These are phyloP conservation scores for Camillea tinctor DNA, from an alignment of 2,329 filamentous ascomycete genomes.

Conservation along the genomic window DNA sequence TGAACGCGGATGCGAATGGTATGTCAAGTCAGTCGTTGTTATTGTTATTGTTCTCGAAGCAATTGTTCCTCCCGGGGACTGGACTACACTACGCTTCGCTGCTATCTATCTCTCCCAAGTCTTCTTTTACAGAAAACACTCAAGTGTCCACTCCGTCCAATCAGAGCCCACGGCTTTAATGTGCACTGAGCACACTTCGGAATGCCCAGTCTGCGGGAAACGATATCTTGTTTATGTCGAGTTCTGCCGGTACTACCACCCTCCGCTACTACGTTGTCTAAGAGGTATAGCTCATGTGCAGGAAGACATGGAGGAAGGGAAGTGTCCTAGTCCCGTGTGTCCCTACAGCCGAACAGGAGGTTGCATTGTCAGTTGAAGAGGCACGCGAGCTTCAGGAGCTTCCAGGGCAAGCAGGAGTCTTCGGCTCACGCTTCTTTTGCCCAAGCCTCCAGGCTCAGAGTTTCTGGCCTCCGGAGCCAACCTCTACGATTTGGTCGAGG, in stretches of 20 bases:
- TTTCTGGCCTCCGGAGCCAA: conserved; percentile 52
- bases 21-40: conserved; percentile 22
- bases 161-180: conserved; percentile 44
- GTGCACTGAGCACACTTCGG: conserved; percentile 57
- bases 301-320: conserved; percentile 50
- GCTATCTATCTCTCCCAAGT: conserved; percentile 13
- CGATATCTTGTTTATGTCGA: conserved; percentile 57
- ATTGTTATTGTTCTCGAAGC: conserved; percentile 10
- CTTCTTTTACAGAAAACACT: conserved; percentile 9
- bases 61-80: conserved; percentile 25
- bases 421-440: too few species aligned
- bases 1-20: conserved; percentile 26
- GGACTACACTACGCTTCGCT: too few species aligned
- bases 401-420: not conserved
- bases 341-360: conserved; percentile 58
- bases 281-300: conserved; percentile 38
- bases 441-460: conserved; percentile 40
- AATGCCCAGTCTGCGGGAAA: conserved; percentile 60
- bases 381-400: conserved; percentile 1
- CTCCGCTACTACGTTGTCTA: conserved; percentile 49
- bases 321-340: conserved; percentile 58
- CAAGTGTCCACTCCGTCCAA: conserved; percentile 10
- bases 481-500: conserved; percentile 84
- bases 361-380: conserved; percentile 52
- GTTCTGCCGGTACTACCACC: conserved; percentile 53